A percentile compares a stretch with the other conserved stretches of the same genome.
Conservation (phyloP, 129 eudicot genomes). For the Artemisia argyi region DNA sequence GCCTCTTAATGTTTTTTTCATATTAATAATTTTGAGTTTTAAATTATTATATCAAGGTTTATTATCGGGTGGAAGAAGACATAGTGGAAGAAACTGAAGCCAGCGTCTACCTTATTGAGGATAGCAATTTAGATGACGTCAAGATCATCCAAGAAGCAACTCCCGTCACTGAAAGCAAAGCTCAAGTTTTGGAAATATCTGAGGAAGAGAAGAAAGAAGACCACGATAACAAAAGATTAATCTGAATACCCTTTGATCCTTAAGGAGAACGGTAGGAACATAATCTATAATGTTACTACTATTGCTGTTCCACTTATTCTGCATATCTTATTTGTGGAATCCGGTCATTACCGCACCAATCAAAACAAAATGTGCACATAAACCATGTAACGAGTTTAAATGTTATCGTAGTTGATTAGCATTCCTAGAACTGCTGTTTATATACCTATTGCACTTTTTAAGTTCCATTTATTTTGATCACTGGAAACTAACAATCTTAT, state of each 20-base stretch:
- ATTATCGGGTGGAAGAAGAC: slow-evolving; percentile 73
- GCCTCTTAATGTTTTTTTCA: no score
- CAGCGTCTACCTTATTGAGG: slow-evolving; percentile 3
- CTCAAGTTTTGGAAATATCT: slow-evolving; percentile 5
- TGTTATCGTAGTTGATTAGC: no score
- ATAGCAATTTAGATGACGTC: slow-evolving; percentile 2
- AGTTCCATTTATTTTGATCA: no score
- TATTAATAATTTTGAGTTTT: neutral
- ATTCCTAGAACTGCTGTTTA: no score
- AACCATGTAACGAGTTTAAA: no score
- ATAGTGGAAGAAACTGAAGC: slow-evolving; percentile 28
- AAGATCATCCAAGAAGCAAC: slow-evolving; percentile 34
- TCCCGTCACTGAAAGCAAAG: slow-evolving; percentile 20
- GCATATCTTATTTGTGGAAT: neutral
- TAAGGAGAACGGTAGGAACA: slow-evolving; percentile 1
- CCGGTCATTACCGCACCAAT: no score
- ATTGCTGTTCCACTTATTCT: neutral
- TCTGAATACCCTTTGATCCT: slow-evolving; percentile 10
- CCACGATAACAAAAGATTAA: slow-evolving; percentile 18
- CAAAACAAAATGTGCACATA: no score
- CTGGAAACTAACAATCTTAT: no score
- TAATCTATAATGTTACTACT: neutral
- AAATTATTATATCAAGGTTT: slow-evolving; percentile 48
- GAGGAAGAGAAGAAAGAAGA: slow-evolving; percentile 15
- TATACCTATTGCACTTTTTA: no score